phyloP scores from a whole-genome alignment of 192 early-diverging fungal genomes.

The Coemansia reversa region DNA sequence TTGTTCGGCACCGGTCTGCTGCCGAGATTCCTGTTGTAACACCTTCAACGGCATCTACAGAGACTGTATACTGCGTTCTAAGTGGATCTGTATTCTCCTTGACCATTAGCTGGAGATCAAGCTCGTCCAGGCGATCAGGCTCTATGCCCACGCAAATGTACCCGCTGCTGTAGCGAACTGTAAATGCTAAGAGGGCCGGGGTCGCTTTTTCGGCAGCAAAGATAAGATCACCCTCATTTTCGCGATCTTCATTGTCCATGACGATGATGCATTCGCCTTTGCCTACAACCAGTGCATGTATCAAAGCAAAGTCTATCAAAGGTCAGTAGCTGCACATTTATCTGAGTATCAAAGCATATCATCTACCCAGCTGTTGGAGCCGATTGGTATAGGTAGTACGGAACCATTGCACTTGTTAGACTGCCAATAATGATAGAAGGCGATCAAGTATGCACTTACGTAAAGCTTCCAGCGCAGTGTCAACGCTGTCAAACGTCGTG shows the following conservation, averaged over 20 bases:
- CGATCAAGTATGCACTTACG: conserved; percentile 23
- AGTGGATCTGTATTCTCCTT: conserved; percentile 84
- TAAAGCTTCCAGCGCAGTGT: conserved; percentile 40
- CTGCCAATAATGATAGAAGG: neutral
- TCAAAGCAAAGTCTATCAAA: neutral
- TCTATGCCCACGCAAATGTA: conserved; percentile 87
- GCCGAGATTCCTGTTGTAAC: conserved; percentile 98
- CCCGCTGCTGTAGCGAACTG: conserved; percentile 93
- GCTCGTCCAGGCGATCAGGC: conserved; percentile 75
- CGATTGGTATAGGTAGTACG: neutral
- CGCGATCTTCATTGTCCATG: conserved; percentile 96
- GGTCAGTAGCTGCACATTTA: neutral
- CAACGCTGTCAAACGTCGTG: conserved; percentile 32
- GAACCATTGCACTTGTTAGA: neutral
- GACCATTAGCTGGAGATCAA: conserved; percentile 94
- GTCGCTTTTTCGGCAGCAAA: conserved; percentile 95
- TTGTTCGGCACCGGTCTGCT: conserved; percentile 81
- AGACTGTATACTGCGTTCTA: conserved; percentile 93
- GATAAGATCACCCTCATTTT: conserved; percentile 99
- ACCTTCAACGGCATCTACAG: conserved; percentile 78
- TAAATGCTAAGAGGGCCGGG: conserved; percentile 90
- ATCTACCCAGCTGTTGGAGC: neutral
- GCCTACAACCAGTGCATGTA: conserved; percentile 40
- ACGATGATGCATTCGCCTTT: conserved; percentile 86
- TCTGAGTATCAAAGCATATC: neutral